Conservation (phyloP, 2,329 filamentous ascomycete genomes). For the Fusarium euwallaceae region DNA sequence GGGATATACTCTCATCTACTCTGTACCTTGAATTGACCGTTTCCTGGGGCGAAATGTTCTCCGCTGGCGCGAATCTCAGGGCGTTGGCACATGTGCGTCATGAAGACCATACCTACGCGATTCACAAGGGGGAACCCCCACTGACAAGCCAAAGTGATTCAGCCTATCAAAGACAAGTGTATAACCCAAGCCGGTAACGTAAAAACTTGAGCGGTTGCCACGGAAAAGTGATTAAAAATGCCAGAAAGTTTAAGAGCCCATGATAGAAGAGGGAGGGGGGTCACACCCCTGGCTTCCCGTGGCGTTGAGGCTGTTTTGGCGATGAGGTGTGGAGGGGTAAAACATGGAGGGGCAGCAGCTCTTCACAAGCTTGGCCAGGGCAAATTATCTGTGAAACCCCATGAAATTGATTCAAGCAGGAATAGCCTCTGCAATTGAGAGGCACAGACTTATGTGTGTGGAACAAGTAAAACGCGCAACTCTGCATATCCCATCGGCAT, state of each 20-base stretch:
- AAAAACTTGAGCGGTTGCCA: slow-evolving; percentile 6
- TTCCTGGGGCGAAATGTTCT: background rate
- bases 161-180: slow-evolving; percentile 32
- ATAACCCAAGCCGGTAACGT: slow-evolving; percentile 32
- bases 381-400: background rate
- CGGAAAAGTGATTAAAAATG: background rate
- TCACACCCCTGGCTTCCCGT: slow-evolving; percentile 8
- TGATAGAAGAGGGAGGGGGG: slow-evolving; percentile 5
- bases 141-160: background rate
- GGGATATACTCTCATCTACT: background rate
- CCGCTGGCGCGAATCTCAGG: slow-evolving; percentile 5
- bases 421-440: background rate
- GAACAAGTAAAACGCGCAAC: background rate
- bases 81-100: slow-evolving; percentile 21
- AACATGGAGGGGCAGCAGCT: slow-evolving; percentile 26
- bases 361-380: background rate
- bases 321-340: slow-evolving; percentile 36
- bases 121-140: slow-evolving; percentile 13
- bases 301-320: slow-evolving; percentile 15
- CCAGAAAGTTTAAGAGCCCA: slow-evolving; percentile 1
- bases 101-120: slow-evolving; percentile 6
- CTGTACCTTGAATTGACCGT: background rate
- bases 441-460: background rate
- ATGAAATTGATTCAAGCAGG: background rate
- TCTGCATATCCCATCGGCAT: slow-evolving; percentile 15